phyloP scores from a whole-genome alignment of 345 rosid genomes.

The Cochlearia excelsa region DNA sequence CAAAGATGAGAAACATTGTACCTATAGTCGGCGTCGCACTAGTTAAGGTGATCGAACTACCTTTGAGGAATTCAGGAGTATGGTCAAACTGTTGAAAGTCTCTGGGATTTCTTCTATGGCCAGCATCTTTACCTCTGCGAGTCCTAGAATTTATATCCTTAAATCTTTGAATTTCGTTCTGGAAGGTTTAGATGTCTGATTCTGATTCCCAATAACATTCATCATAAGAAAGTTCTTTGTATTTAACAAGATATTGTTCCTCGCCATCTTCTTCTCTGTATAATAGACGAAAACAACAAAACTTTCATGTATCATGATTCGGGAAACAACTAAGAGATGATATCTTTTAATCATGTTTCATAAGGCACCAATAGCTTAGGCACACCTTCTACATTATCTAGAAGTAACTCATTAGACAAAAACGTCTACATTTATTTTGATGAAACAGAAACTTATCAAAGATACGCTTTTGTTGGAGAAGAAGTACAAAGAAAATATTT shows the following conservation, averaged over 20 bases:
- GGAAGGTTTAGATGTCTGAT: constrained; percentile 85
- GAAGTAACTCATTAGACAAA: not conserved
- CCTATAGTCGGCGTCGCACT: constrained; percentile 16
- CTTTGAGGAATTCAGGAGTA: constrained; percentile 93
- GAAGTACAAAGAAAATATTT: not conserved
- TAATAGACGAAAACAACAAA: constrained; percentile 29
- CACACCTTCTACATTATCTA: not conserved
- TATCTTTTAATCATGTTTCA: not conserved
- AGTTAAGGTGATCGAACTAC: constrained; percentile 39
- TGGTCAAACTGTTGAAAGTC: constrained; percentile 86
- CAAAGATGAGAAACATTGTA: constrained; percentile 23
- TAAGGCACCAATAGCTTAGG: constrained; percentile 2
- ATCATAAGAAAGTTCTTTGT: constrained; percentile 94
- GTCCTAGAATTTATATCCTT: constrained; percentile 62
- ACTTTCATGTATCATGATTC: constrained; percentile 13
- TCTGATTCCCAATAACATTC: constrained; percentile 99
- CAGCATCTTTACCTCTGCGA: constrained; percentile 57
- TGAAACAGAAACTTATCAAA: constrained; percentile 15
- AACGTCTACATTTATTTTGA: constrained; percentile 8
- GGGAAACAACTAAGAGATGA: constrained; percentile 10
- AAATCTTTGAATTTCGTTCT: constrained; percentile 81
- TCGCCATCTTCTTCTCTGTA: constrained; percentile 82
- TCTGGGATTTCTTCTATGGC: constrained; percentile 57
- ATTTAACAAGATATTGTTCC: constrained; percentile 88
- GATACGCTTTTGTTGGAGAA: not conserved